Percentiles rank a stretch among this genome's conserved stretches.
These are phyloP conservation scores for Monilinia vaccinii-corymbosi DNA, from an alignment of 2,329 filamentous ascomycete species.

Conservation along the genomic window DNA sequence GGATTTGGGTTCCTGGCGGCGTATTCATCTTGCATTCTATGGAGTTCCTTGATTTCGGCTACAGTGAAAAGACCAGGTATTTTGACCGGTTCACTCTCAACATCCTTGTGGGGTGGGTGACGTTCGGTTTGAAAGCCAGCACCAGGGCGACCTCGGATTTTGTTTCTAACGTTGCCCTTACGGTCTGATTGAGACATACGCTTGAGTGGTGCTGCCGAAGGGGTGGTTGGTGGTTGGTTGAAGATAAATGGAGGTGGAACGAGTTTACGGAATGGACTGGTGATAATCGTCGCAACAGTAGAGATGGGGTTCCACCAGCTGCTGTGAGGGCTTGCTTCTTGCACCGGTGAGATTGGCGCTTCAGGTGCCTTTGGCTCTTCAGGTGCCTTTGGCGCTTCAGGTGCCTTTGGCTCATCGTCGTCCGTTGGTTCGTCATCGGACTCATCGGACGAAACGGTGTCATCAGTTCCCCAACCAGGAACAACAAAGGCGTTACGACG, in stretches of 20 bases:
- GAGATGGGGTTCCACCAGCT: not conserved
- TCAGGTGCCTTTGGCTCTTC: not conserved
- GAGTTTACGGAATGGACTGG: slow-evolving; percentile 1
- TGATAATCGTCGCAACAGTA: not conserved
- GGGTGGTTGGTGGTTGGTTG: not conserved
- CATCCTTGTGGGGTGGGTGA: not conserved
- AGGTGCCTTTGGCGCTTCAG: not conserved
- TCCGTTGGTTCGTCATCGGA: not conserved
- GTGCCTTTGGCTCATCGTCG: not conserved
- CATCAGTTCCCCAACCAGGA: not conserved
- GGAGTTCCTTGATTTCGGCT: not conserved
- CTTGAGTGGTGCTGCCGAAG: not conserved
- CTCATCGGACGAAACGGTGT: not conserved
- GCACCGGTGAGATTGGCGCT: not conserved
- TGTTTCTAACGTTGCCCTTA: not conserved
- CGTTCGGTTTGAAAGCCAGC: slow-evolving; percentile 3
- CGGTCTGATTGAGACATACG: slow-evolving; percentile 5
- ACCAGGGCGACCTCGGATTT: not conserved
- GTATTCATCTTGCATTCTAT: not conserved
- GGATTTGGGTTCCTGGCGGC: not conserved
- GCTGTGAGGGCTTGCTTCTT: not conserved
- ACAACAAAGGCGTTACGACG: not conserved
- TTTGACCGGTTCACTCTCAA: not conserved
- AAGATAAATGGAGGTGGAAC: not conserved
- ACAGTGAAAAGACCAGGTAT: not conserved